phyloP scores from a whole-genome alignment of 2,329 filamentous ascomycete species.

The Aspergillus sp. region DNA sequence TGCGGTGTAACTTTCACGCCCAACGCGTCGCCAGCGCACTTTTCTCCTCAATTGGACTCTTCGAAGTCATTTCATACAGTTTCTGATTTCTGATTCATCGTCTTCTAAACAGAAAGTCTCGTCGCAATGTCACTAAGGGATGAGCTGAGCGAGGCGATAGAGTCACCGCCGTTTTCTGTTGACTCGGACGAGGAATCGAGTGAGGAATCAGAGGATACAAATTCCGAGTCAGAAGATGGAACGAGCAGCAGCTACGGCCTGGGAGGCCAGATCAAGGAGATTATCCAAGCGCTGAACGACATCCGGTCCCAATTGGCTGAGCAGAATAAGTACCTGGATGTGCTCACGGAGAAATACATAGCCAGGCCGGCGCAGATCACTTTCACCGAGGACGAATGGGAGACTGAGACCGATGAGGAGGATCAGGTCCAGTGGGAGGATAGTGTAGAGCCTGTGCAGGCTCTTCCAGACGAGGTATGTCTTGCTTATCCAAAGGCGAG shows the following conservation, averaged over 20 bases:
- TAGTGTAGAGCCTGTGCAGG: not conserved
- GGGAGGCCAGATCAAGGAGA: not conserved
- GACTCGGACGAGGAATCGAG: no score
- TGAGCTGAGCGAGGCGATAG: no score
- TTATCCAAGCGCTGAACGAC: not conserved
- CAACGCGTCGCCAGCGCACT: no score
- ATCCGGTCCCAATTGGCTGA: slow-evolving; percentile 2
- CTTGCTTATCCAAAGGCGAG: no score
- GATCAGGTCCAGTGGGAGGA: not conserved
- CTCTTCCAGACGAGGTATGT: not conserved
- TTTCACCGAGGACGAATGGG: not conserved
- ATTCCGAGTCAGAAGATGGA: not conserved
- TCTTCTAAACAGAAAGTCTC: no score
- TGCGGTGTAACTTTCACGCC: no score
- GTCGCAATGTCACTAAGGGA: no score
- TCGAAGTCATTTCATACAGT: no score
- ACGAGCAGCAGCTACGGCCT: not conserved
- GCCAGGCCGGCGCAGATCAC: not conserved
- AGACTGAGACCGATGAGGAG: not conserved
- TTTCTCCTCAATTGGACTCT: no score
- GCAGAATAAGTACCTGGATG: slow-evolving; percentile 6
- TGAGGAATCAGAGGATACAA: no score
- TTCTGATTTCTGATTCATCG: no score
- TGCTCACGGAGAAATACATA: slow-evolving; percentile 1
- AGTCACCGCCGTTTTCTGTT: no score